These are phyloP conservation scores for Westerdykella sp. DNA, from an alignment of 2,329 filamentous ascomycete genomes.

Conservation along the genomic window DNA sequence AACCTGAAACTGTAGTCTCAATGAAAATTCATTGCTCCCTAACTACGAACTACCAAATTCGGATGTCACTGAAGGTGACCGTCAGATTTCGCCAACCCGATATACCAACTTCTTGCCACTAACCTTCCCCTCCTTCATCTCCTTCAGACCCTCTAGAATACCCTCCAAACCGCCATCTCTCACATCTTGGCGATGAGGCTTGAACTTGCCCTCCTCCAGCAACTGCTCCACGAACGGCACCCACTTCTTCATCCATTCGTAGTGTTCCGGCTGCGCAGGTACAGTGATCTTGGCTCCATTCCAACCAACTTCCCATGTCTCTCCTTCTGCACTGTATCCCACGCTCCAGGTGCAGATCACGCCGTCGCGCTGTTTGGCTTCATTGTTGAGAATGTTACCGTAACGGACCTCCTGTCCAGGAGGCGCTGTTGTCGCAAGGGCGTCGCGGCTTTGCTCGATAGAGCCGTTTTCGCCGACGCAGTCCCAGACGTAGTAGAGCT, in stretches of 20 bases:
- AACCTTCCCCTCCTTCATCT: conserved; percentile 14
- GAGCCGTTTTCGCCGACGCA: conserved; percentile 38
- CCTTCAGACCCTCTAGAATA: conserved; percentile 11
- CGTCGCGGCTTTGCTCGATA: conserved; percentile 2
- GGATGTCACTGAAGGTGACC: too few species aligned
- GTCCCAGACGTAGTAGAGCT: conserved; percentile 42
- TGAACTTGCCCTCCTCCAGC: conserved; percentile 17
- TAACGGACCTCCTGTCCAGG: neutral
- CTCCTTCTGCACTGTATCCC: conserved; percentile 7
- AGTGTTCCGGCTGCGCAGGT: conserved; percentile 18
- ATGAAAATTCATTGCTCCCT: too few species aligned
- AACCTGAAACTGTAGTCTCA: too few species aligned
- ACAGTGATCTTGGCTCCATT: conserved; percentile 1
- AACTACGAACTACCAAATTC: too few species aligned
- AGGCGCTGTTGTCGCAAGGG: conserved; percentile 1
- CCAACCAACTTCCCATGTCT: conserved; percentile 1
- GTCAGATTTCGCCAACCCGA: conserved; percentile 7
- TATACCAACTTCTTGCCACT: conserved; percentile 20
- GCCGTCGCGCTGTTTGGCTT: conserved; percentile 1
- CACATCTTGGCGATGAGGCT: conserved; percentile 12
- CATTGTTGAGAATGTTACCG: neutral
- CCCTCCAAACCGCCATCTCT: conserved; percentile 13
- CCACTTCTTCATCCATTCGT: conserved; percentile 25
- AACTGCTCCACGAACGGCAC: conserved; percentile 18
- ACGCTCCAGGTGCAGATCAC: conserved; percentile 4